These are phyloP conservation scores for Cercospora sesami DNA, from an alignment of 2,329 filamentous ascomycete species.

Conservation along the genomic window DNA sequence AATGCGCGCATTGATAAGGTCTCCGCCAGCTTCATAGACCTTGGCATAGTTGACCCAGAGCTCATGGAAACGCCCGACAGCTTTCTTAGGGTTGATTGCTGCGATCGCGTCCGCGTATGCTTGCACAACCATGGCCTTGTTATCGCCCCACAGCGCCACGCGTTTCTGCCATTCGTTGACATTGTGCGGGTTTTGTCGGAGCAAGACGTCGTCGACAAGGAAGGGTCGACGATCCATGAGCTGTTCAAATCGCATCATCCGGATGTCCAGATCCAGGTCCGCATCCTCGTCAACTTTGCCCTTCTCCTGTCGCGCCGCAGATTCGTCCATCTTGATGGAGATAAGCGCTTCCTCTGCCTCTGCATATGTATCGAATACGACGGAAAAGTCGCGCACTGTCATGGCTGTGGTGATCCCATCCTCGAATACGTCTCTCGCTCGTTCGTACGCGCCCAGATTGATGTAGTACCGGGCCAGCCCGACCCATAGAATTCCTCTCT, in stretches of 20 bases:
- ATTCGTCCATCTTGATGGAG: slow-evolving; percentile 83
- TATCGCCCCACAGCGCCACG: slow-evolving; percentile 92
- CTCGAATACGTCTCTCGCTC: slow-evolving; percentile 88
- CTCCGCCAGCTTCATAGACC: slow-evolving; percentile 87
- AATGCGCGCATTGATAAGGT: slow-evolving; percentile 78
- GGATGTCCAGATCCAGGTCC: slow-evolving; percentile 91
- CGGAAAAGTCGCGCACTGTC: slow-evolving; percentile 95
- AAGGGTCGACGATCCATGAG: slow-evolving; percentile 97
- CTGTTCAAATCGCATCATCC: slow-evolving; percentile 97
- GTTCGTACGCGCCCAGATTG: slow-evolving; percentile 86
- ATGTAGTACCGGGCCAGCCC: slow-evolving; percentile 97
- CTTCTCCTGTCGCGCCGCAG: slow-evolving; percentile 75
- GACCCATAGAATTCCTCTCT: slow-evolving; percentile 91
- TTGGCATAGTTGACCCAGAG: slow-evolving; percentile 97
- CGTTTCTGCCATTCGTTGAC: slow-evolving; percentile 97
- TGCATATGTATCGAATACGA: slow-evolving; percentile 93
- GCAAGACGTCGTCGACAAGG: slow-evolving; percentile 89
- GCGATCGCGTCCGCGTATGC: slow-evolving; percentile 95
- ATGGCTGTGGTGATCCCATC: slow-evolving; percentile 97
- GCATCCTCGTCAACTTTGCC: slow-evolving; percentile 76
- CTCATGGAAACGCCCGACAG: slow-evolving; percentile 87
- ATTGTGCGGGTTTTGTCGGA: slow-evolving; percentile 94
- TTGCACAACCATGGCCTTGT: slow-evolving; percentile 84
- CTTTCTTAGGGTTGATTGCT: slow-evolving; percentile 90
- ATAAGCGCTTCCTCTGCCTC: slow-evolving; percentile 98